Evolutionary conservation across 1,284 basidiomycete species (phyloP), one percentile per base, ranked within the genome.

Genomic region (Gomphus bonarii): DNA sequence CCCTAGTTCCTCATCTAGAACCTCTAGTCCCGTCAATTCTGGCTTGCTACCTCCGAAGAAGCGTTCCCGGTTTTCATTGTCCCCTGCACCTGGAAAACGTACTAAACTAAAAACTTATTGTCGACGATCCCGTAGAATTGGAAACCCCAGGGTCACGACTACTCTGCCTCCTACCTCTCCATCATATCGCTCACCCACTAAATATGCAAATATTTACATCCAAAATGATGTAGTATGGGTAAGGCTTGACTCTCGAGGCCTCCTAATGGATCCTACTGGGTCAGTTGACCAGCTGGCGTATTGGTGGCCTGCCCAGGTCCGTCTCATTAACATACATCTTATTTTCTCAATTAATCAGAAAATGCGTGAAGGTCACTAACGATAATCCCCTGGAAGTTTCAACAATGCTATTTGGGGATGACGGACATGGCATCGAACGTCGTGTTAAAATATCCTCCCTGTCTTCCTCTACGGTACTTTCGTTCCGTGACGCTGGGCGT

Each of bases 231-330:
- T 58, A 31, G 50, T 58, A 31, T 58, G 56, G 56, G 40, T 58
- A 7, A 44, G 50, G 33, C 49, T 58, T 33, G 22, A 52, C 22
- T 51, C 49, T 14, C 38, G 33, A 18, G 56, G 56, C 18, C 50
- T 8, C 31, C 7, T 46, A 22, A 18, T 35, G 33, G 35, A 53
- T 28, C 38, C 22, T 16, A 28, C 52, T 14, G 50, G 11, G 11
- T 16, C n/a, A 14, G 38, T 43, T 25, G 40, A 25, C 10, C 36
- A 44, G 16, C 10, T 22, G 18, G 44, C 43, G 14, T 61, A 61
- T 53, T 61, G 60, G 60, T 61, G 60, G 60, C 60, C 60, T 28
- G 60, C 60, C 11, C 43, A 61, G 54, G 59, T 55, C 30, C 16
- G 50, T 58, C 16, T 33, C 20, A 16, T n/a, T 16, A 40, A 16